A percentile compares a stretch with the other conserved stretches of the same genome.
These are phyloP conservation scores for Boletus sp. DNA, from an alignment of 1,284 basidiomycete genomes.

Conservation along the genomic window DNA sequence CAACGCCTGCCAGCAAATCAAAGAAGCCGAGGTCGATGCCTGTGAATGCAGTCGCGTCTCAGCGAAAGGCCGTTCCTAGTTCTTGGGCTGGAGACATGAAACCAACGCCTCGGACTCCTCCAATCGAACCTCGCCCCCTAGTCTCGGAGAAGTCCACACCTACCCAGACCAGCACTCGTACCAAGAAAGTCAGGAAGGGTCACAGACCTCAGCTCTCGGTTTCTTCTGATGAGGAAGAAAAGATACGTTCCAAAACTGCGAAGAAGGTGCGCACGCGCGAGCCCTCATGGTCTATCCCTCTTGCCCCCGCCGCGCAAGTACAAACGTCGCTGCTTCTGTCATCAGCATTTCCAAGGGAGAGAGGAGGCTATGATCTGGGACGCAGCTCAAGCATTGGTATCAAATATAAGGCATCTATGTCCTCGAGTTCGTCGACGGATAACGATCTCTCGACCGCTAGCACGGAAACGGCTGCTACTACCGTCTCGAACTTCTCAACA, in stretches of 20 bases:
- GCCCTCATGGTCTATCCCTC: constrained; percentile 25
- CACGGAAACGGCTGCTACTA: constrained; percentile 33
- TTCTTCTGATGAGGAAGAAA: constrained; percentile 77
- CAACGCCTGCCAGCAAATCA: constrained; percentile 19
- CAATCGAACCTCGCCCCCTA: constrained; percentile 15
- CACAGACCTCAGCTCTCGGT: constrained; percentile 39
- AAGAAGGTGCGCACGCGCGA: constrained; percentile 56
- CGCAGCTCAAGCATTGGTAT: constrained; percentile 18
- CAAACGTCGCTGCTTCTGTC: constrained; percentile 25
- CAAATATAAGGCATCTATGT: constrained; percentile 24
- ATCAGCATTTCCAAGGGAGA: constrained; percentile 16
- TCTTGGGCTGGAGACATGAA: constrained; percentile 8
- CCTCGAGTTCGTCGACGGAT: constrained; percentile 33
- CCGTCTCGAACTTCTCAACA: constrained; percentile 24
- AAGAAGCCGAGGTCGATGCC: constrained; percentile 19
- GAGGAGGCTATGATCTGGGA: constrained; percentile 15
- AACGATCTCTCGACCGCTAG: constrained; percentile 35
- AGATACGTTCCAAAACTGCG: constrained; percentile 49
- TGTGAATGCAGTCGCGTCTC: background rate
- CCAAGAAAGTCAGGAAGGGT: constrained; percentile 28
- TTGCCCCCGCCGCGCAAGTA: constrained; percentile 7
- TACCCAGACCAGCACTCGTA: constrained; percentile 17
- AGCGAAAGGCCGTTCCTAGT: constrained; percentile 6
- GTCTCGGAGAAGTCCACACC: constrained; percentile 23
- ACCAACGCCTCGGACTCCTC: constrained; percentile 24